A percentile compares a stretch with the other conserved stretches of the same genome.
phyloP scores from a whole-genome alignment of 441 rosid species.

The Bocquillonia castaneifolia region DNA sequence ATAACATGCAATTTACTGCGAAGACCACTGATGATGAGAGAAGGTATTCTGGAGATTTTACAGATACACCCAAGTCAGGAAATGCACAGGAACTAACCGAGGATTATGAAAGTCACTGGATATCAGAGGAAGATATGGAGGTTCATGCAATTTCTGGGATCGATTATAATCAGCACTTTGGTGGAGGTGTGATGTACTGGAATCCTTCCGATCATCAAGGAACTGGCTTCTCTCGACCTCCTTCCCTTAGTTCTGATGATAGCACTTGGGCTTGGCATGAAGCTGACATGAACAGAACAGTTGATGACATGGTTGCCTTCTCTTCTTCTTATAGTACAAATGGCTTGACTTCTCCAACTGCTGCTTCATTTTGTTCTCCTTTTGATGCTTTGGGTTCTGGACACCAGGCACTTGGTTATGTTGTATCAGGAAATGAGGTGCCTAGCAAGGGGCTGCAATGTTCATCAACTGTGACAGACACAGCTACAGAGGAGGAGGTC shows the following conservation, averaged over 20 bases:
- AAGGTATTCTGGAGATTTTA: constrained; percentile 49
- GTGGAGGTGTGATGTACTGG: constrained; percentile 99
- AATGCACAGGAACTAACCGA: constrained; percentile 50
- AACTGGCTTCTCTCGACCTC: constrained; percentile 88
- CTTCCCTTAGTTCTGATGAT: constrained; percentile 98
- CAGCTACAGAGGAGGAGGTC: constrained; percentile 57
- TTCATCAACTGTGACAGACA: constrained; percentile 53
- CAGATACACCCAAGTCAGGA: constrained; percentile 59
- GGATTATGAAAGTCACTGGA: constrained; percentile 79
- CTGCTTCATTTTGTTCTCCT: constrained; percentile 85
- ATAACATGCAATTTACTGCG: constrained; percentile 36
- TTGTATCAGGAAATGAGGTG: constrained; percentile 75
- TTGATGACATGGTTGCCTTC: constrained; percentile 98
- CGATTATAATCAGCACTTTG: constrained; percentile 91
- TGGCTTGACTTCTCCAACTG: constrained; percentile 93
- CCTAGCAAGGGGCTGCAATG: constrained; percentile 62
- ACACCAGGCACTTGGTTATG: constrained; percentile 87
- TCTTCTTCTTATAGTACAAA: constrained; percentile 89
- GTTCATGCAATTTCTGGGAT: constrained; percentile 73
- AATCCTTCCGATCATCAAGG: constrained; percentile 85
- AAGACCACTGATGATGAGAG: constrained; percentile 41
- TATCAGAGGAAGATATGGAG: constrained; percentile 91
- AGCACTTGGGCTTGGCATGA: constrained; percentile 97
- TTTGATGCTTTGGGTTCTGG: constrained; percentile 75
- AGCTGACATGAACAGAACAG: constrained; percentile 91